Evolutionary conservation across 1,284 basidiomycete genomes (phyloP), one percentile per base, ranked within the genome.

Genomic region (Pseudozyma sp.): DNA sequence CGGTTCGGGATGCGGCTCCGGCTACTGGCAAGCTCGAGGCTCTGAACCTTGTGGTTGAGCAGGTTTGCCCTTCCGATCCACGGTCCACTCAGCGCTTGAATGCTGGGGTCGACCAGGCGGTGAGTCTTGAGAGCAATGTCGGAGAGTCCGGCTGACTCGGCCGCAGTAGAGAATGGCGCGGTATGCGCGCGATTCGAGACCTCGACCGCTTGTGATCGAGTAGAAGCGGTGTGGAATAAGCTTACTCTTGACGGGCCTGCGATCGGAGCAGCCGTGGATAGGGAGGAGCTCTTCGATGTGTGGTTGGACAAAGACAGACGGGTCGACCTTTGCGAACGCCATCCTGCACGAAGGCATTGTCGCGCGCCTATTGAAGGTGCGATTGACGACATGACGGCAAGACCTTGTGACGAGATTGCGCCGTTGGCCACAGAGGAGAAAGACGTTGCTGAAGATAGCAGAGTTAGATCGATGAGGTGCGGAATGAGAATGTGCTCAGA

Each of bases 21-120:
- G 10, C 14, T 35, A 13, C 39, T 35, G 11, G 40, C 47, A 9
- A 19, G 8, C 1, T 54, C 51, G 16, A 48, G 13, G 1, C 5
- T 14, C 16, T 51, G 57, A 3, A 42, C 58, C 21, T 70, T 70
- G 11, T 59, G 49, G 9, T 18, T 21, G 36, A 70, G 62, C 7
- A 38, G 44, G 2, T 65, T 54, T 12, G 65, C 51, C 25, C 68
- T 44, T 16, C 47, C 44, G 21, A 19, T 43, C 68, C 68, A 70
- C 65, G 53, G 51, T 43, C 50, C 31, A 9, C 53, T 40, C 7
- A 70, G 36, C 1, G 52, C 38, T 25, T 44, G 58, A 7, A 19
- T 16, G n/a, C 14, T 39, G 12, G 68, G 58, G 16, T 58, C 51
- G 39, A 54, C 51, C n/a, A 65, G 45, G 58, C 47, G 49, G 34